Base-by-base conservation (phyloP, 768 basidiomycete species). In the Pleurotus tuoliensis region DNA sequence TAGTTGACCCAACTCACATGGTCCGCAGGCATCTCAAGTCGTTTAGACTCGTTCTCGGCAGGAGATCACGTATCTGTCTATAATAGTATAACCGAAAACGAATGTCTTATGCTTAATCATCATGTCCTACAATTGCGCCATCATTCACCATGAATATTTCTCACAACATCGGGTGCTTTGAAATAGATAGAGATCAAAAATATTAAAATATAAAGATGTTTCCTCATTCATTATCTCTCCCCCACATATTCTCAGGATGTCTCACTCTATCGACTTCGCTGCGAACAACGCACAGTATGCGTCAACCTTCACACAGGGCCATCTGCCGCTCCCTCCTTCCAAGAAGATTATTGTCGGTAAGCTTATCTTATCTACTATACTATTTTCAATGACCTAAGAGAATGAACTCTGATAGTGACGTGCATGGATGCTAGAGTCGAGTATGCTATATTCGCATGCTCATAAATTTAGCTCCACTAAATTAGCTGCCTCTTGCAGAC, bases 351-450 rank as follows among this genome's bases (percentile, higher is more conserved):
- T 66, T 22, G 68, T 77, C 58, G 66, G 73, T 78, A 4, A 12
- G 51, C 47, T 56, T 34, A 34, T 34, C 30, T 11, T 34, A 34
- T 34, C 30, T 34, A 34, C 8, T 34, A 34, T 8, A 34, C 11
- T 34, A 3, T 34, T 34, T 9, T 34, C 30, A 34, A 34, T 34
- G 30, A 9, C 30, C 2, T 11, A 34, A 9, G 27, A 13, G 1
- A 5, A 41, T 8, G 20, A 15, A 27, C 8, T 37, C 34, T 51
- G 30, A 41, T 40, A 76, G 75, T 79, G 39, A 81, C 80, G 12
- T 82, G 80, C 69, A 82, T 82, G 81, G 81, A 82, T 60, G 78
- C 80, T 38, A 75, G 81, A 40, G 67, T 82, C 56, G 73, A 81
- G 77, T 80, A 56, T 62, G 30, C 30, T 3, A 8, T 11, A 11